Percentiles rank a stretch among this genome's conserved stretches.
phyloP scores from a whole-genome alignment of 1,284 basidiomycete species.

The Ceraceosorus guamensis region DNA sequence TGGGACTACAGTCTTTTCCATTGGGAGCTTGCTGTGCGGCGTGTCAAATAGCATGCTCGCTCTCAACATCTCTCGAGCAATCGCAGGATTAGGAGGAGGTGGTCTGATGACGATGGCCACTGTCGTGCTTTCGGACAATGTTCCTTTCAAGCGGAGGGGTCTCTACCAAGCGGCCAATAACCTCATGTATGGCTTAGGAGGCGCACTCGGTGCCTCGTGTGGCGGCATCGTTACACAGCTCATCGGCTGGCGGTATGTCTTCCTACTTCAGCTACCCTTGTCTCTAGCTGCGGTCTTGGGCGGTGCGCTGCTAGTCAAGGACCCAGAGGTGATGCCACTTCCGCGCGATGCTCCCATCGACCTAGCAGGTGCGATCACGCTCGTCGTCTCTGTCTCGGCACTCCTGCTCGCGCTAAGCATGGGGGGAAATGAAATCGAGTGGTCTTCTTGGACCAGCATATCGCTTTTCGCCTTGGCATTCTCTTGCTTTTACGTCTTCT shows the following conservation, averaged over 20 bases:
- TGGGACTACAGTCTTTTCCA: conserved; percentile 36
- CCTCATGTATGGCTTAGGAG: conserved; percentile 43
- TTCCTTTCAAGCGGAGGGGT: conserved; percentile 49
- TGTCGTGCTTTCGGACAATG: conserved; percentile 50
- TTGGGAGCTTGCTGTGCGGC: conserved; percentile 42
- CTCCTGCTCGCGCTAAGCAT: neutral
- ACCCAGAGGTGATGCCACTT: neutral
- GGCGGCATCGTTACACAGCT: neutral
- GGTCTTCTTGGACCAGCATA: neutral
- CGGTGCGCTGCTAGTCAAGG: neutral
- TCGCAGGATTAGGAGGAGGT: conserved; percentile 52
- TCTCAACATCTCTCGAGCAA: conserved; percentile 46
- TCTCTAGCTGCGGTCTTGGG: neutral
- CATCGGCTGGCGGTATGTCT: neutral
- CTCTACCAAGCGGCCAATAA: conserved; percentile 50
- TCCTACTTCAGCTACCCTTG: conserved; percentile 1
- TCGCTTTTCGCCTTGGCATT: neutral
- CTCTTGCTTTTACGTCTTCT: neutral
- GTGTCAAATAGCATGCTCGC: conserved; percentile 37
- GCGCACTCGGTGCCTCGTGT: conserved; percentile 27
- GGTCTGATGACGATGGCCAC: conserved; percentile 51
- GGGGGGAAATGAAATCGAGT: neutral
- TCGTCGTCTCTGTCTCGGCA: neutral
- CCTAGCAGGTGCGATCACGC: neutral
- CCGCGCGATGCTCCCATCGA: neutral